Base-by-base conservation (phyloP, 345 rosid species). In the Murraya paniculata region DNA sequence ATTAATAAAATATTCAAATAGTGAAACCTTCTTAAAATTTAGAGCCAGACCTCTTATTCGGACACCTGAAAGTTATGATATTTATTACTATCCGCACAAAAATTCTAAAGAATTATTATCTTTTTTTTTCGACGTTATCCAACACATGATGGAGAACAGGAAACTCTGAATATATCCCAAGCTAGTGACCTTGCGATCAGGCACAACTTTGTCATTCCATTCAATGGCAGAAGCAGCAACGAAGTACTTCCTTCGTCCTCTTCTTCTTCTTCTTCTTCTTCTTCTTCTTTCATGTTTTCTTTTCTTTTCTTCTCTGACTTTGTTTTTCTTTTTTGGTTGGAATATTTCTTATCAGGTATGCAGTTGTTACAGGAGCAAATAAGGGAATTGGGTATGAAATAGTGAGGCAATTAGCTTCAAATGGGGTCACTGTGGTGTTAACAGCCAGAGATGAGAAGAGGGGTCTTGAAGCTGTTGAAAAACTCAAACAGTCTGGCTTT, bases 291-390 rank as follows among this genome's bases (percentile, higher is more conserved):
- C 50, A 59, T 9, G 28, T 67, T 9, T 1, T 64, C 1, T 18
- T 3, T 10, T 10, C 1, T 64, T 64, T 31, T 6, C 33, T n/a
- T 38, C 35, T 28, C 30, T 39, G 74, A 81, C 48, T 41, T 10
- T 38, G 69, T 24, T 82, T 78, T 79, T 3, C 67, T 78, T 22
- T 76, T 78, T 24, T 41, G 64, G 18, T 71, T 30, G 30, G 30
- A 60, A 7, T 4, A 2, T 62, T 19, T 53, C 6, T 53, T 18
- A 53, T 67, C 83, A 87, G 88, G 68, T 76, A 80, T 79, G 90
- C 90, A 58, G 80, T 88, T 19, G 90, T 88, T 9, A 86, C 87
- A 22, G 90, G 89, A 28, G 85, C 88, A 36, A 88, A 88, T 83
- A 86, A 78, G 83, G 89, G 89, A 59, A 86, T 88, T 4, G 91